Base-by-base conservation (phyloP, 2,329 filamentous ascomycete species). In the Beauveria bassiana region DNA sequence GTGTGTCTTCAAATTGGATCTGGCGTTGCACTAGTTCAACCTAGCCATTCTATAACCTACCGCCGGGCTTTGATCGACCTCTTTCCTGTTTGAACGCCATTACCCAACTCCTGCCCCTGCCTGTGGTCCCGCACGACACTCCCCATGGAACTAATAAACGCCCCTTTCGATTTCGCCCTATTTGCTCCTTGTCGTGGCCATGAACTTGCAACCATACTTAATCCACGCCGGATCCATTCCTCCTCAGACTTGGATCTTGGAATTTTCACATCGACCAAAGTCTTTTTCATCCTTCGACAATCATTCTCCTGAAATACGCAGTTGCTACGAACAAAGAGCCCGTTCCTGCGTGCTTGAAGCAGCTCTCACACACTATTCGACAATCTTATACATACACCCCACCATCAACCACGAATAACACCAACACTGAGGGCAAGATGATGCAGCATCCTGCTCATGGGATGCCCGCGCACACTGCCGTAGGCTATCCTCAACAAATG, bases 401-500 rank as follows among this genome's bases (percentile, higher is more conserved):
- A 49, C 57, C 38, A 49, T 47, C 49, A 62, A 34, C 50, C 24
- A 34, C 50, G 24, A 50, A 45, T 28, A 49, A 53, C 53, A 57
- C 22, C 59, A 55, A 31, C 59, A 34, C 14, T 26, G 40, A 53
- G 22, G 42, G 34, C 57, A 47, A 55, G 43, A 63, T 60, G 59
- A 63, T 62, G 59, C 63, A 62, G 57, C 61, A 64, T 55, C 56
- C 64, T 53, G 47, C 42, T 24, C 58, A 59, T 45, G 45, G 54
- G 38, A 60, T 61, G 64, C 62, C 61, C 28, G 51, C 51, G 38
- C 53, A 50, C 18, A 55, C 28, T 55, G 16, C 42, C 28, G 55
- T 52, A 26, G 40, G 40, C 43, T 56, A 55, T 24, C 43, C 65
- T 22, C 68, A 57, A 28, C 52, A 70, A 59, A 78, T 81, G 63